Evolutionary conservation across 345 rosid species (phyloP), one percentile per base, ranked within the genome.

Genomic region (Crucihimalaya himalaica): DNA sequence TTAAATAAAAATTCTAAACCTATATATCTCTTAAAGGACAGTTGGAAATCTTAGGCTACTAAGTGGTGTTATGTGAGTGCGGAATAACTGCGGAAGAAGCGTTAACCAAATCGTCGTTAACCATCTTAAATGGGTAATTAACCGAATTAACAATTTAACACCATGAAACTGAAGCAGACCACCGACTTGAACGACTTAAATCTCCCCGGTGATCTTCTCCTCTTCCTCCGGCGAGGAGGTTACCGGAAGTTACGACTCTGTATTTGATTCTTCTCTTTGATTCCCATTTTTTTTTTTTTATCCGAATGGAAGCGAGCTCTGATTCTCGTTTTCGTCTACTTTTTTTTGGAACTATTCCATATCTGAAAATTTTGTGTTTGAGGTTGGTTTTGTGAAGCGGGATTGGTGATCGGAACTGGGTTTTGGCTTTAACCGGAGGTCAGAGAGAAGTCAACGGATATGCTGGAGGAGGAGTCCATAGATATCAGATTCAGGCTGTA

Each of bases 401-500:
- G 74, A 47, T 52, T 78, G 67, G 43, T 53, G 14, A 70, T 70
- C 72, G 56, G 80, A 71, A 68, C 5, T 70, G 28, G 76, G 52
- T 21, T 64, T 70, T 60, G 63, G 72, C 42, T 66, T 60, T 51
- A 34, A 68, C 18, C 65, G 58, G 28, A 60, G 61, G 45, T 21
- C 25, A 1, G 63, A 61, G 65, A 68, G 55, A 56, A 76, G 81
- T 75, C 68, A 71, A 69, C 79, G 45, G 71, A 89, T 76, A 90
- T 88, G 98, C 84, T 87, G 85, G 98, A 90, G 74, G 98, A 88
- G 73, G 96, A 86, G 47, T 82, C 87, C 55, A 79, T 88, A 54
- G 97, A 93, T 81, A 84, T 93, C 72, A 88, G 87, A 77, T 93
- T 93, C 83, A 86, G 96, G 84, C 80, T 93, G 54, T 93, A 84